phyloP scores from a whole-genome alignment of 225 moss, liverwort and hornwort genomes.

The Anthoceros angustus region DNA sequence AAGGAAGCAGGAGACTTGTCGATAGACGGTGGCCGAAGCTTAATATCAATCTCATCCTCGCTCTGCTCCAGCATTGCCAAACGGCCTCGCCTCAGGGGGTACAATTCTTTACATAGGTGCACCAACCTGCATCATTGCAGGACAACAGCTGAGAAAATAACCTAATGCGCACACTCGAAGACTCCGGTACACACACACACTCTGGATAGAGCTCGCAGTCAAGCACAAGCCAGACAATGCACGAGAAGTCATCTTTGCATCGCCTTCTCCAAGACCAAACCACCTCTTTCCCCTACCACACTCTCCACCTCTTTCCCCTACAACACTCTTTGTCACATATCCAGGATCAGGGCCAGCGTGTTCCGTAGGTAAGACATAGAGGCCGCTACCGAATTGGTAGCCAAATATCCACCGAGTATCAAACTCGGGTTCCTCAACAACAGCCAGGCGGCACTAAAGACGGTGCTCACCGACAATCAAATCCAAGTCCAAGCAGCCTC shows the following conservation, averaged over 20 bases:
- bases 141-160: neutral
- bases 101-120: neutral
- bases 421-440: neutral
- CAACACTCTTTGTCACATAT: too few species aligned
- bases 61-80: slow-evolving; percentile 6
- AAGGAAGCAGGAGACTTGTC: slow-evolving; percentile 2
- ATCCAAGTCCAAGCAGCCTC: neutral
- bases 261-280: too few species aligned
- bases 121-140: neutral
- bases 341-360: too few species aligned
- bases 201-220: neutral
- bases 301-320: too few species aligned
- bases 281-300: too few species aligned
- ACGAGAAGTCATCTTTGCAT: too few species aligned
- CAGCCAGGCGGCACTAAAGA: neutral
- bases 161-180: neutral
- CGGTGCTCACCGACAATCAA: neutral
- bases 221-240: too few species aligned
- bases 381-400: neutral
- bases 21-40: neutral
- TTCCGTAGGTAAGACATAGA: too few species aligned
- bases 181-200: neutral
- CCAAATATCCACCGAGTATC: neutral
- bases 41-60: slow-evolving; percentile 3
- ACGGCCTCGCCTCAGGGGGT: neutral